Percentiles rank a stretch among this genome's conserved stretches.
These are phyloP conservation scores for Datura wrightii DNA, from an alignment of 257 asterid species.

Conservation along the genomic window DNA sequence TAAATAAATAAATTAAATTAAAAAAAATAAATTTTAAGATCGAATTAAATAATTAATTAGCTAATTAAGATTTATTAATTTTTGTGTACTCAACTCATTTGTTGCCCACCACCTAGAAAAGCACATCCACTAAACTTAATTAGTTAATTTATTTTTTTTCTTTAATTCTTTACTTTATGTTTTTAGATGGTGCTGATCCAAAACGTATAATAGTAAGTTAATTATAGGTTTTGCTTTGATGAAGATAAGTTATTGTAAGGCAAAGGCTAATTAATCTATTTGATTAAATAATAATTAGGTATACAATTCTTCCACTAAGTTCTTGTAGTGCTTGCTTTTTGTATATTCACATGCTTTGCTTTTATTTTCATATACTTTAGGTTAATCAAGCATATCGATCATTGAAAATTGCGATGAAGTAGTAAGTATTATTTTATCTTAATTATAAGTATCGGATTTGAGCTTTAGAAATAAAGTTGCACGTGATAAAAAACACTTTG, in stretches of 20 bases:
- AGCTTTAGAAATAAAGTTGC: neutral
- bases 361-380: conserved; percentile 26
- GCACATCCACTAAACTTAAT: conserved; percentile 15
- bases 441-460: neutral
- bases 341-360: conserved; percentile 42
- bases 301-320: conserved; percentile 44
- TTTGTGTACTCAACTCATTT: neutral
- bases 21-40: neutral
- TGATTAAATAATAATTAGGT: conserved; percentile 34
- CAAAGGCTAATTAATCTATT: conserved; percentile 22
- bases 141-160: neutral
- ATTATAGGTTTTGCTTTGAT: neutral
- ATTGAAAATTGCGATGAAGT: neutral
- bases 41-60: neutral
- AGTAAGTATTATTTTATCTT: neutral
- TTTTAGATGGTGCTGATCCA: conserved; percentile 1
- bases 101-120: conserved; percentile 37
- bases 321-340: conserved; percentile 31
- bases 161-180: neutral
- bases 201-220: conserved; percentile 1
- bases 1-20: neutral
- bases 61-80: neutral
- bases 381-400: conserved; percentile 26
- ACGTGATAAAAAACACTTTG: no score
- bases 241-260: conserved; percentile 40